These are phyloP conservation scores for Asterophora lycoperdoides DNA, from an alignment of 768 basidiomycete genomes.

Conservation along the genomic window DNA sequence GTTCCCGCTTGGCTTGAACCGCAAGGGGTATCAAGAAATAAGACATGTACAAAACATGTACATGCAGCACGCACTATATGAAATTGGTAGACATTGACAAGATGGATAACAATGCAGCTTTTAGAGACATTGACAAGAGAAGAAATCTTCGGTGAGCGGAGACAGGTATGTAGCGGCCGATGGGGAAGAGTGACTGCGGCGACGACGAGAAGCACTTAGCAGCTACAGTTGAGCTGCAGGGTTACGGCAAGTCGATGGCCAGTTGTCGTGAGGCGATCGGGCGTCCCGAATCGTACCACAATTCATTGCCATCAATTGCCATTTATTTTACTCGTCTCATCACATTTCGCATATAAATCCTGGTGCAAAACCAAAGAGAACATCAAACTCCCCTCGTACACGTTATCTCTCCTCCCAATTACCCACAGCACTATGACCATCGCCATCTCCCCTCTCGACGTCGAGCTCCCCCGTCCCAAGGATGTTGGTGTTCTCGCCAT, in stretches of 20 bases:
- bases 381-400: constrained; percentile 11
- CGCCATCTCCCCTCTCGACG: constrained; percentile 30
- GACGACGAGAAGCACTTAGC: neutral
- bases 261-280: constrained; percentile 10
- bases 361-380: constrained; percentile 6
- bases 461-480: constrained; percentile 63
- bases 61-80: constrained; percentile 3
- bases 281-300: constrained; percentile 40
- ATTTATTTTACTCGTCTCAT: constrained; percentile 35
- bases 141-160: neutral
- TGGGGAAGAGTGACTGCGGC: neutral
- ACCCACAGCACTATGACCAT: constrained; percentile 34
- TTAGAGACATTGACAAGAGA: neutral
- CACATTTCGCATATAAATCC: constrained; percentile 31
- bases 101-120: neutral
- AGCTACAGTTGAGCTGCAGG: neutral
- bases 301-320: constrained; percentile 31
- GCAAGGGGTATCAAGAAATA: neutral
- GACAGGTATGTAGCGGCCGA: neutral
- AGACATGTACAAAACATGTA: neutral
- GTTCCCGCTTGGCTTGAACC: neutral
- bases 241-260: neutral
- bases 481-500: constrained; percentile 93
- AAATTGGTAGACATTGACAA: neutral
- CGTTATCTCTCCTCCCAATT: constrained; percentile 12